Conservation (phyloP, 306 rosid species). For the Castanea sativa region DNA sequence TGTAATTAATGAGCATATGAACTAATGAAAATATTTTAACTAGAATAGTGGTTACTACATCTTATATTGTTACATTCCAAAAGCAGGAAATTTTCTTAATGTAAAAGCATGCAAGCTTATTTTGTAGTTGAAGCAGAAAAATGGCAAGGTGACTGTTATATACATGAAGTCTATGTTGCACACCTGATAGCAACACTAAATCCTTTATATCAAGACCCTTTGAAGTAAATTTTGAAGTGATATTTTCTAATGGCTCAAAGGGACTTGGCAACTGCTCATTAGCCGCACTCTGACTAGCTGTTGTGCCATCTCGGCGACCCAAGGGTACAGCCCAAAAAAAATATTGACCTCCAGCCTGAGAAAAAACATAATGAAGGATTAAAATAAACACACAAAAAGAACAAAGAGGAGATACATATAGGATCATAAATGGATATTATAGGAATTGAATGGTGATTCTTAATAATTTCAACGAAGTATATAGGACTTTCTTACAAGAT, state of each 20-base stretch:
- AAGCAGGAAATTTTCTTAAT: too few relatives aligned
- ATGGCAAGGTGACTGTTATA: too few relatives aligned
- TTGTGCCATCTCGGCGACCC: slow-evolving; percentile 82
- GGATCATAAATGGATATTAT: background rate
- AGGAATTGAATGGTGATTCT: background rate
- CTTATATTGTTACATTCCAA: too few relatives aligned
- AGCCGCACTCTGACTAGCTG: slow-evolving; percentile 59
- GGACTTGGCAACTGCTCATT: slow-evolving; percentile 68
- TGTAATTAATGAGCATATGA: slow-evolving; percentile 2
- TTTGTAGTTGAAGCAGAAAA: background rate
- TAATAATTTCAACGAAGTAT: background rate
- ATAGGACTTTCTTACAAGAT: slow-evolving; percentile 48
- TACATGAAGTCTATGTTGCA: slow-evolving; percentile 1
- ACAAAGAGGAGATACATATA: background rate
- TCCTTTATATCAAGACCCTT: slow-evolving; percentile 73
- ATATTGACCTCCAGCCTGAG: slow-evolving; percentile 66
- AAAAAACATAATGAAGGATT: background rate
- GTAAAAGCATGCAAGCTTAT: background rate
- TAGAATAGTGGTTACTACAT: background rate
- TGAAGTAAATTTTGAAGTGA: slow-evolving; percentile 59
- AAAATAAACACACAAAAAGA: background rate
- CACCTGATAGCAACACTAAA: slow-evolving; percentile 82
- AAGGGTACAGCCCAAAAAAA: slow-evolving; percentile 54
- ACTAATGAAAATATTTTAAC: background rate
- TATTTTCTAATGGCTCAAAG: slow-evolving; percentile 60